Evolutionary conservation across 495 filamentous ascomycete genomes (phyloP), one percentile per base, ranked within the genome.

Genomic region (Aspergillus sclerotiicarbonarius): DNA sequence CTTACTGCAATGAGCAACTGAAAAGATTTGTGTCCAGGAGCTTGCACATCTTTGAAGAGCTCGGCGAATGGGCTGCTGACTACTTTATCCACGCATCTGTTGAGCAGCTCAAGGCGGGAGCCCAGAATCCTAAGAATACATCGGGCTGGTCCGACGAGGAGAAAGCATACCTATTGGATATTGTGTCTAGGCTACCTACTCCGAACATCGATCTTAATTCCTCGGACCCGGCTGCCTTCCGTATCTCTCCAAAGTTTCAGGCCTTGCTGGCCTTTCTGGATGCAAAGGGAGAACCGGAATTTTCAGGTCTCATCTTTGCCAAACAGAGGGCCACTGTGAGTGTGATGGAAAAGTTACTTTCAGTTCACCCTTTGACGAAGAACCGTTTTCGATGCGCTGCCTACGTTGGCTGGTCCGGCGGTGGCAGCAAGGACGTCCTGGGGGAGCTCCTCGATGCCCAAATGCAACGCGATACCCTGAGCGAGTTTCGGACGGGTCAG

Each of bases 221-320:
- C 0, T 49, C 65, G 7, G 53, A 60, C 2, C 50, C 61, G 18
- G 59, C 58, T 13, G 62, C 63, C 15, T 60, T 66, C 16, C 62
- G 65, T 13, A 51, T 72, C 4, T 84, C 87, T 0, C 59, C 71
- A 7, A 91, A 90, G 60, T 63, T 84, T 6, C 58, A 71, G 33
- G 66, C 61, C 1, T 67, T 95, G 32, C 63, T 92, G 9, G 58
- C 77, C 0, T 76, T 83, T 21, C 72, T 92, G 8, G 67, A 73
- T 0, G 62, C 62, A 8, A 71, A 76, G 31, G 62, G 81, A 5
- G 55, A 61, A 1, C 70, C 74, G 9, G 71, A 74, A 0, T 84
- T 88, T 20, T 81, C 84, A 0, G 89, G 90, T 0, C 81, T 98
- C 8, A 73, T 97, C 1, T 98, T 98, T 61, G 90, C 86, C 8